Base-by-base conservation (phyloP, 306 rosid species). In the Vicia villosa region DNA sequence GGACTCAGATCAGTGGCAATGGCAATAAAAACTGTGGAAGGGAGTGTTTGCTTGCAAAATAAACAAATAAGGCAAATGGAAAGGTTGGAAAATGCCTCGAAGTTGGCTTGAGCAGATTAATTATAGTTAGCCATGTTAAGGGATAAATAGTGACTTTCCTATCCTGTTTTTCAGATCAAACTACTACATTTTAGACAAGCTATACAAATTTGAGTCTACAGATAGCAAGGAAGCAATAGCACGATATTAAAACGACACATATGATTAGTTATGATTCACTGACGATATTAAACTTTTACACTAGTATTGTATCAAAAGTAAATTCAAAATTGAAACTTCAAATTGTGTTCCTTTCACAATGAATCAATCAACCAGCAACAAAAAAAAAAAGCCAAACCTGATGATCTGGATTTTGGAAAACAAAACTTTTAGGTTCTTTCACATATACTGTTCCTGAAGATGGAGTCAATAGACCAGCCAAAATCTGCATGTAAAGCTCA, bases 361-460 rank as follows among this genome's bases (percentile, higher is more conserved):
- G 64, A 73, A 73, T 26, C 19, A 80, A 24, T 22, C n/a, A 22
- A 67, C 42, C 20, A 68, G 52, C 30, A 70, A n/a, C 19, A 8
- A 6, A 12, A 34, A 9, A 68, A 68, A 72, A 68, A 12, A 34
- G 34, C 34, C 37, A 5, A 74, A 89, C 96, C 95, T 88, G 97
- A 59, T 88, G 91, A 67, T 88, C 97, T 46, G 95, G 97, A 69
- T 88, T 91, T 77, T 91, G 95, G 74, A 91, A 91, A 79, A 88
- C 97, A 54, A 83, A 91, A 75, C 90, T 88, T 76, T 79, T 86
- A 26, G 97, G 92, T 56, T 58, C 80, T 59, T 84, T 76, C 63
- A 86, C 92, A 21, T 79, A 74, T 63, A 78, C 77, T 54, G 80
- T 70, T 74, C 97, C 97, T 8, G 74, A 45, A 22, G 88, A 79